Evolutionary conservation across 208 protist genomes (phyloP).

Genomic region (Leptomonas seymouri): DNA sequence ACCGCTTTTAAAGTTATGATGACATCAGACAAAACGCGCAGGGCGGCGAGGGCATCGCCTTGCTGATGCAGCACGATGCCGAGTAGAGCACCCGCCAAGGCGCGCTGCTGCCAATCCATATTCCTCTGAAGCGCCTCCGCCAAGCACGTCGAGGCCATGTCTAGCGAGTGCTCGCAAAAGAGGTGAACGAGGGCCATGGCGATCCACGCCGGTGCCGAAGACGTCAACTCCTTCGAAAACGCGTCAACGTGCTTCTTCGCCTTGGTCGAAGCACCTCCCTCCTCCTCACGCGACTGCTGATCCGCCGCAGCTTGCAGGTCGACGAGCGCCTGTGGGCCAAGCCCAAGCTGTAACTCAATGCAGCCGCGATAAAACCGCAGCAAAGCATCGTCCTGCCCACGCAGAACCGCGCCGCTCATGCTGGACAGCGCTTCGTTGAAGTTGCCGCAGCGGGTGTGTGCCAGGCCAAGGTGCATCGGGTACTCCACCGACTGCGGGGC

Average conservation of each 20-base stretch:
- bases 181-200: constrained; percentile 28
- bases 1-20: background rate
- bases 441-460: constrained; percentile 55
- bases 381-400: constrained; percentile 38
- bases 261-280: background rate
- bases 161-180: constrained; percentile 23
- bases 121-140: constrained; percentile 3
- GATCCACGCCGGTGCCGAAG: constrained; percentile 1
- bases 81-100: constrained; percentile 11
- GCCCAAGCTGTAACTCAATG: constrained; percentile 54
- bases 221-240: background rate
- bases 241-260: background rate
- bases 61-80: constrained; percentile 23
- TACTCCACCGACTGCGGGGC: constrained; percentile 59
- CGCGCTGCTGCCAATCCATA: constrained; percentile 9
- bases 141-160: background rate
- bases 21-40: constrained; percentile 8
- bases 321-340: constrained; percentile 37
- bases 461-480: constrained; percentile 69
- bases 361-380: constrained; percentile 83
- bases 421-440: constrained; percentile 63
- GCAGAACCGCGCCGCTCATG: constrained; percentile 73
- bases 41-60: constrained; percentile 7
- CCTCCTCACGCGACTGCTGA: background rate
- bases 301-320: constrained; percentile 22